Evolutionary conservation across 176 grass and related monocot species (phyloP), one percentile per base, ranked within the genome.

Genomic region (Triticum monococcum): DNA sequence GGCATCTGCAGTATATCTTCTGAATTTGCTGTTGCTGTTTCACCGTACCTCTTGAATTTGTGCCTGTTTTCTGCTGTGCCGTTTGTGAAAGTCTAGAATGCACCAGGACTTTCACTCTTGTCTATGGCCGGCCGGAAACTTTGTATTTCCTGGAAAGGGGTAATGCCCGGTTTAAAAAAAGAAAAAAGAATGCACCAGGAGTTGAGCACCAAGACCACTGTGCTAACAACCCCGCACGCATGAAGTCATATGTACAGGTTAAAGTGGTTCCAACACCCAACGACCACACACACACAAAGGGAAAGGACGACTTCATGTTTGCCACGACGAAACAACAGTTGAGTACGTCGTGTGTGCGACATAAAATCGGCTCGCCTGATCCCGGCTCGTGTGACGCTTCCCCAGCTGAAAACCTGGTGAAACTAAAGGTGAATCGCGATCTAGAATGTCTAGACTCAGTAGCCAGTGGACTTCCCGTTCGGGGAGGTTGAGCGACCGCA

Each of bases 181-280:
- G 3, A 13, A 46, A 45, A 45, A 46, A 14, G 12, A 48, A 48
- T 13, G 72, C 23, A 3, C 23, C 72, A 8, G 38, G 72, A 48
- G 13, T 28, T 48, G 12, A 75, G 38, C 50, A 37, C 38, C 2
- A 13, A 74, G 24, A 62, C 10, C 45, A 36, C 23, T 11, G 68
- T 30, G 43, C 7, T 7, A 75, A 63, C 17, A 52, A 25, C 6
- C 17, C 6, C 56, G 18, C 50, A 18, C 7, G 9, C 73, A 76
- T 9, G 13, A 76, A 76, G 46, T 50, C 83, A 16, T 36, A 5
- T 24, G 33, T 22, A 81, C 45, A 72, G 37, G 57, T 67, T 35
- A n/a, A 12, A 84, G 85, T 91, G 20, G 89, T 80, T 91, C 26
- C 63, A 91, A 84, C 85, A 20, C 33, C 75, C 77, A 60, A 1